Evolutionary conservation across 23 red algal species (phyloP).

Genomic region (Agarophyton chilense): DNA sequence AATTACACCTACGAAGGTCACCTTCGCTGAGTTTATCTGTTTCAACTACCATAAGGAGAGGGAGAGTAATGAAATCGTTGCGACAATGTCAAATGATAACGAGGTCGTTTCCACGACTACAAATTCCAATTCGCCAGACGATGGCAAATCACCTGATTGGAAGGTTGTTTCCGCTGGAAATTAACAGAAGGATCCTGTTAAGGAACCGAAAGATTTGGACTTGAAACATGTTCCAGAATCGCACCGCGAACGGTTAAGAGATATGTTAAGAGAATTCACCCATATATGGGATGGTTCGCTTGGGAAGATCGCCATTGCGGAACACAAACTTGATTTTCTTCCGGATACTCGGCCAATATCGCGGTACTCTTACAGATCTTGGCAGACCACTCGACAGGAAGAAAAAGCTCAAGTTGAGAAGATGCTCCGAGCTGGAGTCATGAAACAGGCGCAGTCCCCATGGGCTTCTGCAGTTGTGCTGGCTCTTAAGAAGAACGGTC

Average conservation of each 20-base stretch:
- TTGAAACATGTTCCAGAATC: constrained; percentile 6
- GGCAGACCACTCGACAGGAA: constrained; percentile 10
- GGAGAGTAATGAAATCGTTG: background rate
- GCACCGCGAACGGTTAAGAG: background rate
- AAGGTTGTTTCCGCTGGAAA: background rate
- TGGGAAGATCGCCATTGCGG: background rate
- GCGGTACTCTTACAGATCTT: constrained; percentile 14
- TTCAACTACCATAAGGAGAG: background rate
- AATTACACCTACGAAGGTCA: background rate
- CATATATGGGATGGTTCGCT: background rate
- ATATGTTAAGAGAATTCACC: background rate
- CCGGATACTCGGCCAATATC: background rate
- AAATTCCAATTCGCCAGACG: background rate
- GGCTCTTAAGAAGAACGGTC: constrained; percentile 22
- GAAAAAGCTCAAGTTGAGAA: constrained; percentile 36
- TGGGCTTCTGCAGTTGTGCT: constrained; percentile 46
- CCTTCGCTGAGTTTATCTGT: background rate
- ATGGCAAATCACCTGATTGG: background rate
- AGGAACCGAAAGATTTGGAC: background rate
- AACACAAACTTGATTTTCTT: constrained; percentile 42
- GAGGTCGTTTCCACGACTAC: background rate
- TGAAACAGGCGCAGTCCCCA: background rate
- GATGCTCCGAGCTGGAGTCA: constrained; percentile 1
- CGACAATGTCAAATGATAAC: background rate
- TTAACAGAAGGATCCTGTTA: background rate